Percentiles rank a stretch among this genome's conserved stretches.
Conservation (phyloP, 192 early-diverging fungal species). For the Jimgerdemannia lactiflua region DNA sequence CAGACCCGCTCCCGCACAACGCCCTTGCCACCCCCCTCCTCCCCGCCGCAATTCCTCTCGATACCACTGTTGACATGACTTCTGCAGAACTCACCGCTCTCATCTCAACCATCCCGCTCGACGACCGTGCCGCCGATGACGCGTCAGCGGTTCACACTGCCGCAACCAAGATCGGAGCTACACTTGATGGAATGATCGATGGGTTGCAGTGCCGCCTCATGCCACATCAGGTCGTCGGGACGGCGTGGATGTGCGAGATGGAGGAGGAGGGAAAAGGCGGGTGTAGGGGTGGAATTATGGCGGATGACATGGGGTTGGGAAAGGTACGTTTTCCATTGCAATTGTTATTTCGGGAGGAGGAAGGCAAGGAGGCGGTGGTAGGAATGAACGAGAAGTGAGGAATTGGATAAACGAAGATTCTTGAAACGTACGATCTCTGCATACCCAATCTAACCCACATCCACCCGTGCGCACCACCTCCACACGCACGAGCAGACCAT, state of each 20-base stretch:
- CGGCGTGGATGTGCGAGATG: slow-evolving; percentile 28
- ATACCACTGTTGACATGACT: background rate
- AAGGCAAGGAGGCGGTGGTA: too few relatives aligned
- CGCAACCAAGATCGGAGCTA: background rate
- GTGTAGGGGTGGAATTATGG: slow-evolving; percentile 28
- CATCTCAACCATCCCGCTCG: background rate
- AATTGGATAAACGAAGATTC: background rate
- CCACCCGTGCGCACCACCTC: background rate
- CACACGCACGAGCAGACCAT: slow-evolving; percentile 13
- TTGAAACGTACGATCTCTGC: background rate
- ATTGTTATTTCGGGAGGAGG: background rate
- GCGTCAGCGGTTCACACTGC: background rate
- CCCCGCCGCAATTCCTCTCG: background rate
- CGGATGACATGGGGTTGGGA: slow-evolving; percentile 41
- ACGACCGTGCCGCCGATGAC: background rate
- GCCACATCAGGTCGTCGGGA: slow-evolving; percentile 27
- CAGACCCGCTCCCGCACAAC: background rate
- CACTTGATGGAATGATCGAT: background rate
- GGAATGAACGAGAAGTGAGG: too few relatives aligned
- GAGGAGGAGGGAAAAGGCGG: slow-evolving; percentile 23
- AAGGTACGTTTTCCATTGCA: slow-evolving; percentile 3
- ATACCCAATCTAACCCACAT: background rate
- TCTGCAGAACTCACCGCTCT: slow-evolving; percentile 22
- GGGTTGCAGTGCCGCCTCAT: slow-evolving; percentile 18
- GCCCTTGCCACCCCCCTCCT: background rate